Percentiles rank a stretch among this genome's conserved stretches.
Conservation (phyloP, 768 basidiomycete species). For the Rhizopogon vinicolor region DNA sequence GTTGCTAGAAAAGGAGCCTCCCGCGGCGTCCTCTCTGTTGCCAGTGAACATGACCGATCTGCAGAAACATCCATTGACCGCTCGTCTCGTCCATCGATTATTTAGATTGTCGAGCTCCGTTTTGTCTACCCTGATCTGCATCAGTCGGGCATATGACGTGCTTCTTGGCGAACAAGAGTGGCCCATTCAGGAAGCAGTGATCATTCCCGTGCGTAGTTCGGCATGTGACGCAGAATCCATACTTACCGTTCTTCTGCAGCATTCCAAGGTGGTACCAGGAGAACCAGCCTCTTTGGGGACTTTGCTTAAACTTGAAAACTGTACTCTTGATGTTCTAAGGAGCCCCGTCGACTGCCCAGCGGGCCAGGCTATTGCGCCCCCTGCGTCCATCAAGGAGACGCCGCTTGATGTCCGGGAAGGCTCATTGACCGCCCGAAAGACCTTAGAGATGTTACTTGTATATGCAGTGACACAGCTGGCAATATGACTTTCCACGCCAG, state of each 20-base stretch:
- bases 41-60: constrained; percentile 52
- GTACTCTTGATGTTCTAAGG: constrained; percentile 68
- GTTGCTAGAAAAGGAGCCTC: constrained; percentile 58
- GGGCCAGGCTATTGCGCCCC: constrained; percentile 45
- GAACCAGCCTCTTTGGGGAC: constrained; percentile 86
- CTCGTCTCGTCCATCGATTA: constrained; percentile 66
- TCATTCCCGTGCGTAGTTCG: constrained; percentile 53
- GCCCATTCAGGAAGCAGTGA: constrained; percentile 60
- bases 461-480: constrained; percentile 76
- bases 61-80: constrained; percentile 65
- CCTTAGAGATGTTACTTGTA: constrained; percentile 62
- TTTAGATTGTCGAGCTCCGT: constrained; percentile 69
- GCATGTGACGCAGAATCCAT: neutral
- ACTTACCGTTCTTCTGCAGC: constrained; percentile 37
- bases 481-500: constrained; percentile 73
- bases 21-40: constrained; percentile 25
- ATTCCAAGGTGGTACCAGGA: constrained; percentile 77
- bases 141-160: constrained; percentile 66
- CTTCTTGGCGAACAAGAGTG: constrained; percentile 66
- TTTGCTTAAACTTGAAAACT: constrained; percentile 78
- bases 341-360: constrained; percentile 60
- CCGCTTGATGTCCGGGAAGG: constrained; percentile 52
- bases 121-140: constrained; percentile 61
- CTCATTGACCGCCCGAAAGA: constrained; percentile 50
- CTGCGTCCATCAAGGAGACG: constrained; percentile 23